Evolutionary conservation across 2,329 filamentous ascomycete genomes (phyloP).

Genomic region (Pseudogymnoascus sp.): DNA sequence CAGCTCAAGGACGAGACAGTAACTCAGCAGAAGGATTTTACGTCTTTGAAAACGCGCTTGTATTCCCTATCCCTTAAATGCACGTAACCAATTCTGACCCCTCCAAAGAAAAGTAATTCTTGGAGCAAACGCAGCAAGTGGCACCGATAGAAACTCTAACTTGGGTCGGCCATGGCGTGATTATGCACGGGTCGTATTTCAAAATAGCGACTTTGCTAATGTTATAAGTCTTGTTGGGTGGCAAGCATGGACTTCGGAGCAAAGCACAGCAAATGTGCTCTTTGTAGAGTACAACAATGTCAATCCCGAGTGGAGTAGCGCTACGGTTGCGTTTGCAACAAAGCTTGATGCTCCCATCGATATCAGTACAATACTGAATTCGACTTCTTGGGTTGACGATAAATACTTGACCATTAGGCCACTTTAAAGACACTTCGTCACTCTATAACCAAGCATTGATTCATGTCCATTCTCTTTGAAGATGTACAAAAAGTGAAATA

Average conservation of each 20-base stretch:
- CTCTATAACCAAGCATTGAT: too few species aligned
- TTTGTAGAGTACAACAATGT: slow-evolving; percentile 19
- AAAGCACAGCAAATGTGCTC: slow-evolving; percentile 14
- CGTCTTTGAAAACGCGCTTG: background rate
- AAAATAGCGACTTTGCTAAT: slow-evolving; percentile 39
- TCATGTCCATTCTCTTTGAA: too few species aligned
- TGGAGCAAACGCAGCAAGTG: slow-evolving; percentile 13
- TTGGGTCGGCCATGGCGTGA: slow-evolving; percentile 45
- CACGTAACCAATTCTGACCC: background rate
- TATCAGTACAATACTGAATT: slow-evolving; percentile 34
- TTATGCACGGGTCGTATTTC: slow-evolving; percentile 43
- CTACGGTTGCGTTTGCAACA: background rate
- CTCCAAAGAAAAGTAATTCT: slow-evolving; percentile 11
- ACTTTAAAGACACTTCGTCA: background rate
- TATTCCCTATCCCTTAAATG: background rate
- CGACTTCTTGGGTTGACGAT: slow-evolving; percentile 37
- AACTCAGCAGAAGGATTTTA: slow-evolving; percentile 34
- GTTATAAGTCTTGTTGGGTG: slow-evolving; percentile 46
- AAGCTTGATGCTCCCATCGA: slow-evolving; percentile 12
- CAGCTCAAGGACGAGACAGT: slow-evolving; percentile 36
- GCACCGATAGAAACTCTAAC: slow-evolving; percentile 35
- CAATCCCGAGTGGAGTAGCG: slow-evolving; percentile 13
- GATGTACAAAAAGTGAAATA: too few species aligned
- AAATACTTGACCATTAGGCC: slow-evolving; percentile 13
- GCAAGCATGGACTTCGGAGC: slow-evolving; percentile 35